Base-by-base conservation (phyloP, 306 rosid species). In the Inga leiocalycina region DNA sequence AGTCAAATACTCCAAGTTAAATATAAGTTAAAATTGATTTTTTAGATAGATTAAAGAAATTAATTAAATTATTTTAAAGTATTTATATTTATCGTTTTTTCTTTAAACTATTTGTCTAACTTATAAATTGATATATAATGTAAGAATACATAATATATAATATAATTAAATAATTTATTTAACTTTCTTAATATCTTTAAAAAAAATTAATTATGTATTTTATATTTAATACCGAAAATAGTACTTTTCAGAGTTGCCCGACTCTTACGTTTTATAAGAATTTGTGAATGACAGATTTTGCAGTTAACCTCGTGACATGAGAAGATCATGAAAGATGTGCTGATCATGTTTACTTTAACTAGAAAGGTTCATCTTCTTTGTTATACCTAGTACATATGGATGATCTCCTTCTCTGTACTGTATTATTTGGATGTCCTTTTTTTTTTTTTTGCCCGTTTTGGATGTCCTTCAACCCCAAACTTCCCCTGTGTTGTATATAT, bases 201-300 rank as follows among this genome's bases (percentile, higher is more conserved):
- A 27, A 27, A 27, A 27, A 27, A 27, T 27, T 1, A 27, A 27
- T 27, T 27, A 27, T 27, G 1, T 27, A 27, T 27, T 27, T 27
- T 27, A 27, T 27, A 27, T 27, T 27, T 27, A 27, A 27, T 27
- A 27, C 30, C 30, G 30, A 27, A 27, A 27, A 27, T 27, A 27
- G 4, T n/a, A n/a, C 17, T n/a, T 41, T 20, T 19, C 3, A 3
- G 13, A 11, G 54, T 71, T 39, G 16, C 49, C 74, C 16, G 10
- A 19, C 14, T 59, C 84, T 61, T 65, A 75, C 30, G 49, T 69
- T 57, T 35, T 66, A 66, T 41, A 44, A 12, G 37, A 37, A 59
- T 79, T 74, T 32, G 73, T 61, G n/a, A 56, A 67, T 35, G 61
- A 35, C 75, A 74, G 74, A 30, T 35, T 75, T 30, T 20, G 46